Evolutionary conservation across 2,329 filamentous ascomycete genomes (phyloP).

Genomic region (Davidsoniella neocaledoniae): DNA sequence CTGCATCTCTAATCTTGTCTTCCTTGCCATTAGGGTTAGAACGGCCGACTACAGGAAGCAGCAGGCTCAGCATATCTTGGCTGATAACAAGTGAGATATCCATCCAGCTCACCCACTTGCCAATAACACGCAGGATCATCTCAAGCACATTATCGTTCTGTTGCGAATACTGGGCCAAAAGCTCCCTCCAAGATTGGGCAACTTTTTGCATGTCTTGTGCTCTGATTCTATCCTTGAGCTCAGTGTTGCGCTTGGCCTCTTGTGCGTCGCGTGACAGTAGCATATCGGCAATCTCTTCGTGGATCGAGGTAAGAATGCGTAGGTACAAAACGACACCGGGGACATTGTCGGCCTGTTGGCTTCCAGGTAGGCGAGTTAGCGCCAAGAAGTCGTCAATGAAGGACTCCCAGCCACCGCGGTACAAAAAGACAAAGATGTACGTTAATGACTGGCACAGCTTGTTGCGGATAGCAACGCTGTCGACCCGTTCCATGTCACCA

Average conservation of each 20-base stretch:
- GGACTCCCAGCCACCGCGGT: slow-evolving; percentile 68
- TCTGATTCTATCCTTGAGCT: slow-evolving; percentile 81
- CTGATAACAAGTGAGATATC: slow-evolving; percentile 91
- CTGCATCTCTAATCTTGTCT: slow-evolving; percentile 74
- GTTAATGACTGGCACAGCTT: slow-evolving; percentile 94
- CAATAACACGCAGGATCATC: slow-evolving; percentile 78
- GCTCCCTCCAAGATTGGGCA: slow-evolving; percentile 77
- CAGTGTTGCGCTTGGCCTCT: slow-evolving; percentile 71
- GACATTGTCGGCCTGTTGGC: slow-evolving; percentile 48
- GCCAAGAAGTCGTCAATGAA: slow-evolving; percentile 84
- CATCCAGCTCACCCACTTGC: slow-evolving; percentile 97
- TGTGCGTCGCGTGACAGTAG: slow-evolving; percentile 60
- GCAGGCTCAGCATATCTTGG: slow-evolving; percentile 64
- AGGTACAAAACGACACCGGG: slow-evolving; percentile 73
- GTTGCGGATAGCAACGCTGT: slow-evolving; percentile 72
- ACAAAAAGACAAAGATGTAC: slow-evolving; percentile 77
- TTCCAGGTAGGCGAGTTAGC: slow-evolving; percentile 48
- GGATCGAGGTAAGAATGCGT: slow-evolving; percentile 71
- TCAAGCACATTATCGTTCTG: slow-evolving; percentile 60
- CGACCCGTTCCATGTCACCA: slow-evolving; percentile 38
- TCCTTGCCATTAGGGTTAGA: slow-evolving; percentile 34
- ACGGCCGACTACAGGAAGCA: slow-evolving; percentile 78
- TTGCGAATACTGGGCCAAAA: slow-evolving; percentile 60
- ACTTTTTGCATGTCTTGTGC: slow-evolving; percentile 79
- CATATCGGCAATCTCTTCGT: slow-evolving; percentile 94